Evolutionary conservation across 257 asterid species (phyloP), one percentile per base, ranked within the genome.

Genomic region (Catharanthus roseus): DNA sequence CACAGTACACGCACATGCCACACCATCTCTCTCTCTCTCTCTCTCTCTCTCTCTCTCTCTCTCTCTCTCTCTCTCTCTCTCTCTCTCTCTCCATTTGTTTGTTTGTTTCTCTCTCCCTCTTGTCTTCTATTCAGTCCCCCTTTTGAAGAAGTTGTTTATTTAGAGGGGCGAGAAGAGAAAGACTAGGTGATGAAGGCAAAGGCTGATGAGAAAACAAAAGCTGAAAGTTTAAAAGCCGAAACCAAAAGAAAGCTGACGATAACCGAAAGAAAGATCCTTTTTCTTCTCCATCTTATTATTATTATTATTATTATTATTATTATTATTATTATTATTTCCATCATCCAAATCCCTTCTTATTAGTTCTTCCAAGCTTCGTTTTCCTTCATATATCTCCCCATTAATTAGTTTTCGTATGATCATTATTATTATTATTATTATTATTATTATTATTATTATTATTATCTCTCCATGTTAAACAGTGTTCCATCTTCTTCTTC

Each of bases 241-340:
- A n/a, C n/a, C n/a, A 81, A 83, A 79, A 80, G 82, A 82, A 80
- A 84, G 87, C 86, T 82, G 90, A 77, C 81, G 78, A 79, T 76
- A 74, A 82, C 84, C 87, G 74, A 81, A 81, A 86, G 84, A 74
- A 77, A 78, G 82, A 51, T 51, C 81, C 81, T 76, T 86, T 87
- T 78, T 67, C 44, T 75, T n/a, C n/a, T n/a, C n/a, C n/a, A n/a
- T n/a, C n/a, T n/a, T n/a, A n/a, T n/a, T n/a, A n/a, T n/a, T n/a
- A n/a, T n/a, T n/a, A n/a, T n/a, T n/a, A n/a, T n/a, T n/a, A n/a
- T n/a, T n/a, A n/a, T n/a, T n/a, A n/a, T n/a, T n/a, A n/a, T n/a
- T n/a, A n/a, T n/a, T n/a, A n/a, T n/a, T n/a, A n/a, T n/a, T n/a
- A n/a, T n/a, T n/a, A n/a, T n/a, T n/a, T n/a, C n/a, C n/a, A n/a